Evolutionary conservation across 2,329 filamentous ascomycete genomes (phyloP), one percentile per base, ranked within the genome.

Genomic region (Epichloe uncinata): DNA sequence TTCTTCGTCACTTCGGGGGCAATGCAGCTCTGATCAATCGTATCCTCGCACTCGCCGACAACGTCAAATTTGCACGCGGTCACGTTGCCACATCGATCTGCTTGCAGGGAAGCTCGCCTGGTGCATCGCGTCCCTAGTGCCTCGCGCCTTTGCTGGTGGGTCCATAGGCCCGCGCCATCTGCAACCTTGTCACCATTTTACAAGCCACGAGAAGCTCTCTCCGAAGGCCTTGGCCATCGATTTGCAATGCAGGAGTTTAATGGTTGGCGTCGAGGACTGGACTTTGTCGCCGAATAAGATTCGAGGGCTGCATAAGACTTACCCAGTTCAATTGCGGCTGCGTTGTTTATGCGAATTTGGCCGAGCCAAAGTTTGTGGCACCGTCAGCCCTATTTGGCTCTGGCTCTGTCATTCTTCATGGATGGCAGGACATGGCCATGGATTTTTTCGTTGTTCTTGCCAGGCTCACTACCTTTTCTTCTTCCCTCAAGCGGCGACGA

Each of bases 141-240:
- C 48, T 43, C 45, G 51, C 52, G 49, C 52, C 51, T 48, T 43
- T 51, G 50, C 43, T 51, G 50, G 52, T 55, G 57, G 56, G 53
- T 52, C 47, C 33, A 15, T 30, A 11, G 30, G 30, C 30, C 30
- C 30, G 45, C 53, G 51, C 55, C 55, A 49, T 48, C 50, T 53
- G 52, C 41, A 50, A 49, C 51, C 50, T 50, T 52, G 50, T 50
- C 48, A 44, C 48, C 52, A 48, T 42, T 26, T 22, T 36, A 9
- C 33, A 16, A 44, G 30, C 42, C 42, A 30, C 26, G 42, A 41
- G 35, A 41, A 42, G 40, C 18, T 20, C 40, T 22, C n/a, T 30
- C 30, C n/a, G 40, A 42, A 42, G 40, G 40, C 18, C 26, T 26
- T 4, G n/a, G 18, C 9, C 16, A 30, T 30, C 3, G 8, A 40